Percentiles rank a stretch among this genome's conserved stretches.
Conservation (phyloP, 2,329 filamentous ascomycete species). For the Lanzia echinophila region DNA sequence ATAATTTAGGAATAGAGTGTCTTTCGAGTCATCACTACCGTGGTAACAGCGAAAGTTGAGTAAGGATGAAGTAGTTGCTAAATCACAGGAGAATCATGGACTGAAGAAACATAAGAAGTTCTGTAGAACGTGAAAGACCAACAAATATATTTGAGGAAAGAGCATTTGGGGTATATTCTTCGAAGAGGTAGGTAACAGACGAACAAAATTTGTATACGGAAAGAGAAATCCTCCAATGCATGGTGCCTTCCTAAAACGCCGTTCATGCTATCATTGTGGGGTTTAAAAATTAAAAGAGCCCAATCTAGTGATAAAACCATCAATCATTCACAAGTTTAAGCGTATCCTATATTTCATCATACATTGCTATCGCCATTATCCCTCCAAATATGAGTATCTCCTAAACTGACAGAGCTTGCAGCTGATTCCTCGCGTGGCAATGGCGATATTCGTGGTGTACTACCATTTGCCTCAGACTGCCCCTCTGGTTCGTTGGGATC, state of each 20-base stretch:
- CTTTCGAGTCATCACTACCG: constrained; percentile 1
- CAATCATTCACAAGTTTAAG: background rate
- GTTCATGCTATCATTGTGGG: background rate
- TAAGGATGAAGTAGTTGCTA: background rate
- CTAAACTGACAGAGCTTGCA: constrained; percentile 41
- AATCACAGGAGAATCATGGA: too few species aligned
- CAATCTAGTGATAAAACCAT: background rate
- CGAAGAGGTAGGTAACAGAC: too few species aligned
- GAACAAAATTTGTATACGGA: constrained; percentile 7
- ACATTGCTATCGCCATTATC: constrained; percentile 32
- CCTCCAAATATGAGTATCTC: constrained; percentile 46
- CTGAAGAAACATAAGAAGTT: background rate
- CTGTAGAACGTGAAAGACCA: constrained; percentile 5
- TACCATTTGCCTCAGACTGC: constrained; percentile 15
- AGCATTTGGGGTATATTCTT: too few species aligned
- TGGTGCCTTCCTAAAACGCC: constrained; percentile 9
- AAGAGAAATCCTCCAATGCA: constrained; percentile 10
- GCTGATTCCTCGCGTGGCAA: constrained; percentile 32
- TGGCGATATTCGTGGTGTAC: constrained; percentile 3
- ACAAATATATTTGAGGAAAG: too few species aligned
- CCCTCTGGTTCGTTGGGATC: too few species aligned
- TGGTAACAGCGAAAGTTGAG: background rate
- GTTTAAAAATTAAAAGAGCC: background rate
- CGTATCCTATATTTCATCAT: too few species aligned
- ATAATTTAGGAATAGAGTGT: background rate